Evolutionary conservation across 805 yeast species (phyloP).

Genomic region (Lachancea quebecensis): DNA sequence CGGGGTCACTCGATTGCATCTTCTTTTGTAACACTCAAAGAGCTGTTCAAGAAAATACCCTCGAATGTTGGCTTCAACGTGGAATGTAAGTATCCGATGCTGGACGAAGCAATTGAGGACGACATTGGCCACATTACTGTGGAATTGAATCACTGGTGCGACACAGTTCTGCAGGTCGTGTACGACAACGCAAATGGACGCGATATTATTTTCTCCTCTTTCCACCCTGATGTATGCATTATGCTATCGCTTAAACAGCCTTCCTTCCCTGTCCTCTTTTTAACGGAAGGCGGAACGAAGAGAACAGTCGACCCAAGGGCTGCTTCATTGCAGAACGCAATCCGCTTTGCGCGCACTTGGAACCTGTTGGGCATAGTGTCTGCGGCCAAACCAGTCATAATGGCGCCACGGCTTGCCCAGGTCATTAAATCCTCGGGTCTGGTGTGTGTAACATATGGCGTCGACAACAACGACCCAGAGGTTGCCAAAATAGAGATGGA

Average conservation of each 20-base stretch:
- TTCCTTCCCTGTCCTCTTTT: constrained; percentile 79
- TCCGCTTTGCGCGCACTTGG: constrained; percentile 87
- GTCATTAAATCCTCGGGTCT: constrained; percentile 89
- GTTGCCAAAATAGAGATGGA: constrained; percentile 78
- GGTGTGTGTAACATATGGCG: constrained; percentile 90
- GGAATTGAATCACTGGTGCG: constrained; percentile 83
- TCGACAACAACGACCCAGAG: constrained; percentile 75
- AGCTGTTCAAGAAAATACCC: constrained; percentile 76
- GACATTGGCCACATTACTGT: constrained; percentile 79
- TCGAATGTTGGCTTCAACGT: constrained; percentile 84
- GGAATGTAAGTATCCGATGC: constrained; percentile 92
- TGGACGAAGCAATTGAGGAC: constrained; percentile 85
- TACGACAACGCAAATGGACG: constrained; percentile 74
- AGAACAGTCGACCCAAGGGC: constrained; percentile 89
- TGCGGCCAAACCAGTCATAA: constrained; percentile 79
- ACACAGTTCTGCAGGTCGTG: constrained; percentile 72
- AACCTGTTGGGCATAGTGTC: constrained; percentile 85
- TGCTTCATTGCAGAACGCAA: constrained; percentile 80
- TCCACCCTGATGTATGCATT: constrained; percentile 89
- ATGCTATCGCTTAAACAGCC: constrained; percentile 88
- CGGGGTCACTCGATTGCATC: constrained; percentile 88
- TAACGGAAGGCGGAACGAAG: constrained; percentile 82
- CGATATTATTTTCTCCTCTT: constrained; percentile 84
- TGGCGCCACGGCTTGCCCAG: constrained; percentile 80
- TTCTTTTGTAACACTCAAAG: constrained; percentile 81